Conservation (phyloP, 768 basidiomycete species). For the Phaffia australis region DNA sequence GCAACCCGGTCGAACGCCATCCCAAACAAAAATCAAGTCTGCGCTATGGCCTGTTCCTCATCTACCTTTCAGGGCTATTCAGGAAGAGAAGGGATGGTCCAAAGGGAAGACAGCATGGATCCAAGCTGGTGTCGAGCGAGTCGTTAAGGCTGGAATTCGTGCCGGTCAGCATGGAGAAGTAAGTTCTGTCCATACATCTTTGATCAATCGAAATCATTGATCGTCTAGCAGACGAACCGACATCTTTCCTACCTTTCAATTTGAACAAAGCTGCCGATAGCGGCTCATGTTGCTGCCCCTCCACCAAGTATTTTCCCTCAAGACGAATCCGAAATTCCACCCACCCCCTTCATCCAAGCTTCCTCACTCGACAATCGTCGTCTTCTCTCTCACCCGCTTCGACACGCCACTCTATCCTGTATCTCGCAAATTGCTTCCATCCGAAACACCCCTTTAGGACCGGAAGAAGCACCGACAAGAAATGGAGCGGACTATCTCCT, state of each 20-base stretch:
- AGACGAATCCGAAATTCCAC: conserved; percentile 35
- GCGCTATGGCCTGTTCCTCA: conserved; percentile 60
- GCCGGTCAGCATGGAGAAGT: conserved; percentile 54
- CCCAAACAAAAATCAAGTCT: conserved; percentile 56
- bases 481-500: conserved; percentile 80
- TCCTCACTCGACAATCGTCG: conserved; percentile 59
- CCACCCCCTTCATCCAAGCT: conserved; percentile 36
- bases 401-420: conserved; percentile 69
- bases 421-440: conserved; percentile 35
- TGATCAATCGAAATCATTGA: background rate
- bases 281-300: conserved; percentile 52
- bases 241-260: no score
- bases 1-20: conserved; percentile 54
- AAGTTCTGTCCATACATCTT: conserved; percentile 27
- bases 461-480: conserved; percentile 32
- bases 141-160: conserved; percentile 46
- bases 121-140: conserved; percentile 50
- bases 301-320: conserved; percentile 29
- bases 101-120: conserved; percentile 63
- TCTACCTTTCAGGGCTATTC: conserved; percentile 40
- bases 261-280: conserved; percentile 55
- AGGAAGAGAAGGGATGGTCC: conserved; percentile 52
- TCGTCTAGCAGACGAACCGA: background rate
- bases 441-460: conserved; percentile 35
- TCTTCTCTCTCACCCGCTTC: conserved; percentile 61